These are phyloP conservation scores for Afroboletus lepidellus DNA, from an alignment of 1,284 basidiomycete species.

Conservation along the genomic window DNA sequence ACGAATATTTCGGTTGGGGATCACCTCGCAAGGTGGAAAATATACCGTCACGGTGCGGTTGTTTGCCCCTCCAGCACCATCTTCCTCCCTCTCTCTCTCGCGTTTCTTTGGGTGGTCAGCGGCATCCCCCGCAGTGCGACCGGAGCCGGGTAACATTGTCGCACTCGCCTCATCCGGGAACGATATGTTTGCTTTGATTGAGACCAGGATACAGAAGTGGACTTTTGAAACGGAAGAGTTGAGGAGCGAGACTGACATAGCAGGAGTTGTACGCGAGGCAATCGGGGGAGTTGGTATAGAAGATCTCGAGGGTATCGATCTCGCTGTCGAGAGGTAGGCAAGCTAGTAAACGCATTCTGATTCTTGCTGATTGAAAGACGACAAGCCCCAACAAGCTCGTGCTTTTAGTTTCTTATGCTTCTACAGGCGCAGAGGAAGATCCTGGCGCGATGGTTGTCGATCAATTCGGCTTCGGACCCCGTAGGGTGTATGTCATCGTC, in stretches of 20 bases:
- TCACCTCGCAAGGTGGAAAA: conserved; percentile 68
- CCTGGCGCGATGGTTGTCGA: conserved; percentile 41
- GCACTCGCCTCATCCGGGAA: conserved; percentile 45
- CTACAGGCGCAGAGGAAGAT: conserved; percentile 46
- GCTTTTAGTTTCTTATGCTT: conserved; percentile 66
- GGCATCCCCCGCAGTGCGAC: conserved; percentile 24
- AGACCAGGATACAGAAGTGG: conserved; percentile 69
- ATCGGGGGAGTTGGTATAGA: conserved; percentile 44
- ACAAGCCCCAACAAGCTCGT: conserved; percentile 51
- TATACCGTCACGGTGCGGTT: conserved; percentile 53
- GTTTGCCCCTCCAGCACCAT: conserved; percentile 56
- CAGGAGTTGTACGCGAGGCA: conserved; percentile 42
- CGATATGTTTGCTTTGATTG: conserved; percentile 64
- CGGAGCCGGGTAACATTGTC: conserved; percentile 56
- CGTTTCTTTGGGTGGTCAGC: conserved; percentile 58
- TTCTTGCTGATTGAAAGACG: conserved; percentile 3
- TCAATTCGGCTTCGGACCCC: conserved; percentile 41
- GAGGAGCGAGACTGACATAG: conserved; percentile 52
- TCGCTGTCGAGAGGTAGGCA: conserved; percentile 59
- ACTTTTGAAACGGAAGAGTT: conserved; percentile 60
- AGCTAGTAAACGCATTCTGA: not conserved
- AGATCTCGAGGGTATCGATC: conserved; percentile 69
- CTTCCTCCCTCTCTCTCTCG: conserved; percentile 49
- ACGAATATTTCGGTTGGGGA: conserved; percentile 58
- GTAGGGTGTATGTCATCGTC: conserved; percentile 64